These are phyloP conservation scores for Forsythia viridissima DNA, from an alignment of 257 asterid genomes.

Conservation along the genomic window DNA sequence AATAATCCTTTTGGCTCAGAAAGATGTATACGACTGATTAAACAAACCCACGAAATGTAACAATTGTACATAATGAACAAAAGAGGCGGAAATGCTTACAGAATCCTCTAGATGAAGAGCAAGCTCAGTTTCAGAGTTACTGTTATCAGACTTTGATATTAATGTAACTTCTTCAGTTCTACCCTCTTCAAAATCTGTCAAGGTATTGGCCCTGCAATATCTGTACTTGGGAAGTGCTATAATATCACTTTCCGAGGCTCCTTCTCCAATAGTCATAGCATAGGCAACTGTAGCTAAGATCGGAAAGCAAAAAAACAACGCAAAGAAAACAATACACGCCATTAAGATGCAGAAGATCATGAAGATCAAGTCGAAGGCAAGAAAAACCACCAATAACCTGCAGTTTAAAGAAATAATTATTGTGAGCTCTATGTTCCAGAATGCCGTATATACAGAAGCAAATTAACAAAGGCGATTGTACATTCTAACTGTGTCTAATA, in stretches of 20 bases:
- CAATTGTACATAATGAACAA: too few relatives aligned
- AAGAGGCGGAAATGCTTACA: constrained; percentile 42
- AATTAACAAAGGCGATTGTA: background rate
- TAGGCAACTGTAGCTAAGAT: constrained; percentile 74
- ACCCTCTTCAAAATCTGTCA: constrained; percentile 21
- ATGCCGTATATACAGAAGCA: background rate
- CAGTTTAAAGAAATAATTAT: constrained; percentile 26
- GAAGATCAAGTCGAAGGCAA: constrained; percentile 83
- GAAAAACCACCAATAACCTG: constrained; percentile 81
- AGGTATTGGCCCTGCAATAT: constrained; percentile 39
- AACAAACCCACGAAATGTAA: background rate
- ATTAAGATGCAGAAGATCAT: constrained; percentile 76
- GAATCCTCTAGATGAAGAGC: constrained; percentile 75
- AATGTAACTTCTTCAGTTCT: constrained; percentile 34
- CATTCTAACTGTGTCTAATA: too few relatives aligned
- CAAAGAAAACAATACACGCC: constrained; percentile 62
- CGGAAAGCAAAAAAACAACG: constrained; percentile 74
- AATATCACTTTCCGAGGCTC: constrained; percentile 85
- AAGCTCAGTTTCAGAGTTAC: constrained; percentile 42
- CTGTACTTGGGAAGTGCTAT: constrained; percentile 67
- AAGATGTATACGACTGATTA: too few relatives aligned
- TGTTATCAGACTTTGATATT: constrained; percentile 29
- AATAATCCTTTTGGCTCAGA: too few relatives aligned
- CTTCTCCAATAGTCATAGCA: constrained; percentile 67
- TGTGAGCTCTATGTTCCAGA: background rate